A percentile compares a stretch with the other conserved stretches of the same genome.
Conservation (phyloP, 2,329 filamentous ascomycete genomes). For the Colletotrichum sp. region DNA sequence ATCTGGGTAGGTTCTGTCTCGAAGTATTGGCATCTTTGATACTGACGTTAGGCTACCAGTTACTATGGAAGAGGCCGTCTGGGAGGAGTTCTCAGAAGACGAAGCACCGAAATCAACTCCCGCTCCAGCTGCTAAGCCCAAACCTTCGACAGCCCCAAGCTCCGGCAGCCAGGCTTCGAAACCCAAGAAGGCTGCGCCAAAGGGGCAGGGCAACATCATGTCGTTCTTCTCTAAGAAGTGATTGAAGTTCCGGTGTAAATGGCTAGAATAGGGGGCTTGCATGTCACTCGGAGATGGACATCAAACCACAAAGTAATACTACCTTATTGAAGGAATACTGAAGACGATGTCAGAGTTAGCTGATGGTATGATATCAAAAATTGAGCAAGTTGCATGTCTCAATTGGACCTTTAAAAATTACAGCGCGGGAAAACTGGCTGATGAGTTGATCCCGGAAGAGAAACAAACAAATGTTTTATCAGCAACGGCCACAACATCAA, state of each 20-base stretch:
- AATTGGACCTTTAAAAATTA: neutral
- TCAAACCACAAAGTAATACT: neutral
- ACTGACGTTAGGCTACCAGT: constrained; percentile 55
- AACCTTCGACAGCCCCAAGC: constrained; percentile 46
- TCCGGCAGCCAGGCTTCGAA: constrained; percentile 52
- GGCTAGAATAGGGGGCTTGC: neutral
- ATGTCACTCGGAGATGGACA: neutral
- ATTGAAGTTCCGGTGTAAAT: neutral
- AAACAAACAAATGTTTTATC: neutral
- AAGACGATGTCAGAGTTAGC: neutral
- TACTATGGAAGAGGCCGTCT: constrained; percentile 81
- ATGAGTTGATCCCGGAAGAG: neutral
- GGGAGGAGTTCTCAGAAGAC: constrained; percentile 95
- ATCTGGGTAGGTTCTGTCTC: constrained; percentile 68
- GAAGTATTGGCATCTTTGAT: neutral
- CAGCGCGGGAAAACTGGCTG: neutral
- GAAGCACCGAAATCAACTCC: constrained; percentile 59
- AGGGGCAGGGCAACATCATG: constrained; percentile 85
- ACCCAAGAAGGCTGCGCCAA: constrained; percentile 61
- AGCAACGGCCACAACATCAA: neutral
- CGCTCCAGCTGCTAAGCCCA: constrained; percentile 52
- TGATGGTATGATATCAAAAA: neutral
- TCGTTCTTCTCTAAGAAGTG: constrained; percentile 88
- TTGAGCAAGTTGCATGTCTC: neutral
- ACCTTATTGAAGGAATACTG: neutral